phyloP scores from a whole-genome alignment of 75 land plant species.

The Pinus tabuliformis region DNA sequence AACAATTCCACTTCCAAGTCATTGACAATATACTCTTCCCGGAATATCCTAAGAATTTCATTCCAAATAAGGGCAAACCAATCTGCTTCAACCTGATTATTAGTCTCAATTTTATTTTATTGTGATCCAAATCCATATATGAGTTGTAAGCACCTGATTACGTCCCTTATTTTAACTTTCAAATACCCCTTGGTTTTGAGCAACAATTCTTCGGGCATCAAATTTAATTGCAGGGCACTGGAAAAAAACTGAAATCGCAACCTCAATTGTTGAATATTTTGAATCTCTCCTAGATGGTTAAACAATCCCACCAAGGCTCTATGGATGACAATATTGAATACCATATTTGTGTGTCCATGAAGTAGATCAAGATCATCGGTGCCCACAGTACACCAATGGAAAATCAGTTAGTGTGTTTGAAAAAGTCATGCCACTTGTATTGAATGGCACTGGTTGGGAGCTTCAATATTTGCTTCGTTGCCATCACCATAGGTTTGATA shows the following conservation, averaged over 20 bases:
- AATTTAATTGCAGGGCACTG: constrained; percentile 86
- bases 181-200: constrained; percentile 33
- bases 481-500: constrained; percentile 63
- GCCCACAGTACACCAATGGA: constrained; percentile 68
- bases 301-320: constrained; percentile 82
- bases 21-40: constrained; percentile 87
- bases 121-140: constrained; percentile 79
- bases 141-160: constrained; percentile 63
- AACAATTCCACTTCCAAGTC: constrained; percentile 78
- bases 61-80: constrained; percentile 90
- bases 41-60: constrained; percentile 56
- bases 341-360: constrained; percentile 96
- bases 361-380: constrained; percentile 70
- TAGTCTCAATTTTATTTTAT: constrained; percentile 68
- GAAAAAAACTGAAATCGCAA: constrained; percentile 93
- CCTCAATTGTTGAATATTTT: constrained; percentile 74
- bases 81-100: constrained; percentile 61
- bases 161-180: constrained; percentile 52
- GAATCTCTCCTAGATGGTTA: constrained; percentile 89
- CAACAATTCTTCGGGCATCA: constrained; percentile 81
- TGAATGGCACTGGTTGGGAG: constrained; percentile 13
- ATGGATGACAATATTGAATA: constrained; percentile 78
- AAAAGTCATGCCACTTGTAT: constrained; percentile 64
- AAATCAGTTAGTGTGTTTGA: constrained; percentile 46
- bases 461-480: constrained; percentile 37